These are phyloP conservation scores for Acrasis kona DNA, from an alignment of 78 protist genomes.

Conservation along the genomic window DNA sequence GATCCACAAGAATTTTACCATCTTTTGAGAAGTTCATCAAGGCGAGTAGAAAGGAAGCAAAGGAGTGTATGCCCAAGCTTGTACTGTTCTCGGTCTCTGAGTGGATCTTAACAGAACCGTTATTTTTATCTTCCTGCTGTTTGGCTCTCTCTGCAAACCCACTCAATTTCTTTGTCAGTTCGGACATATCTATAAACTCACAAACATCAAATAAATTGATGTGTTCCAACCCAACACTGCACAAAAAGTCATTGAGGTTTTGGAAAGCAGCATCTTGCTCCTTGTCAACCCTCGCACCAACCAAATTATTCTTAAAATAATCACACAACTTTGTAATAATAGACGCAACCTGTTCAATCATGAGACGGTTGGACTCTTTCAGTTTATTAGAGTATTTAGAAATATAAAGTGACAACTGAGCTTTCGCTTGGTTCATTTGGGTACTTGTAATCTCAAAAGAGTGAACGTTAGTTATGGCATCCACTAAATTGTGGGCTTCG, in stretches of 20 bases:
- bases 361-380: background rate
- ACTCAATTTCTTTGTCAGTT: slow-evolving; percentile 30
- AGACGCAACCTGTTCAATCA: background rate
- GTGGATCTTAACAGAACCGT: no score
- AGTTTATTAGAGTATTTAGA: slow-evolving; percentile 9
- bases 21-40: slow-evolving; percentile 9
- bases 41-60: slow-evolving; percentile 23
- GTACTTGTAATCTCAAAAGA: background rate
- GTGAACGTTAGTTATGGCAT: slow-evolving; percentile 36
- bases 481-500: slow-evolving; percentile 69
- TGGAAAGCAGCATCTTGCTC: background rate
- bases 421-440: background rate
- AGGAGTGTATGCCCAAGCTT: background rate
- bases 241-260: slow-evolving; percentile 17
- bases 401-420: background rate
- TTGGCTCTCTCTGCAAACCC: background rate
- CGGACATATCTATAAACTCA: background rate
- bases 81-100: no score
- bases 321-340: slow-evolving; percentile 2
- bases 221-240: slow-evolving; percentile 11
- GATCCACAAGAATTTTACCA: background rate
- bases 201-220: slow-evolving; percentile 27
- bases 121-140: background rate
- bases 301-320: slow-evolving; percentile 1
- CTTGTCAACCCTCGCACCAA: no score